These are phyloP conservation scores for Cadophora malorum DNA, from an alignment of 2,329 filamentous ascomycete species.

Conservation along the genomic window DNA sequence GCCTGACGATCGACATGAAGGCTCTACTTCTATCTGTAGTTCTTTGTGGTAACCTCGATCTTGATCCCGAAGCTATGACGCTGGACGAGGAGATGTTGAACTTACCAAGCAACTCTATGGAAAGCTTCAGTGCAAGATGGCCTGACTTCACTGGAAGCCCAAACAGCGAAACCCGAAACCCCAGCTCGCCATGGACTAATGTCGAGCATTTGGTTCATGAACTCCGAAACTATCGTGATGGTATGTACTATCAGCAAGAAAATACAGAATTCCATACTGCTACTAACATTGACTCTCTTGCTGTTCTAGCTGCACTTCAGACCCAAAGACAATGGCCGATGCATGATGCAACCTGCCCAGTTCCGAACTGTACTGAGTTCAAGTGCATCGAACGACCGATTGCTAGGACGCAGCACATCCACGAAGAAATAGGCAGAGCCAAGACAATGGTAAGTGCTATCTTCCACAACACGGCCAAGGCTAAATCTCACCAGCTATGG, in stretches of 20 bases:
- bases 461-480: not conserved
- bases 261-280: too few relatives aligned
- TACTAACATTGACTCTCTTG: too few relatives aligned
- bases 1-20: constrained; percentile 33
- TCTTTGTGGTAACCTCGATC: constrained; percentile 37
- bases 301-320: not conserved
- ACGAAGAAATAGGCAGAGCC: constrained; percentile 28
- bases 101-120: constrained; percentile 7
- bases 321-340: constrained; percentile 32
- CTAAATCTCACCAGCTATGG: constrained; percentile 33
- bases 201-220: constrained; percentile 32
- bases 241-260: constrained; percentile 13
- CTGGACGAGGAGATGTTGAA: constrained; percentile 24
- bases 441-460: constrained; percentile 25
- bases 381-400: constrained; percentile 28
- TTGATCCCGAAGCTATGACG: constrained; percentile 23
- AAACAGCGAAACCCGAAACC: constrained; percentile 10
- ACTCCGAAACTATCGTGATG: constrained; percentile 27
- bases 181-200: constrained; percentile 31
- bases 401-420: constrained; percentile 14
- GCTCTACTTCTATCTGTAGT: constrained; percentile 34
- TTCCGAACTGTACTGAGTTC: constrained; percentile 22
- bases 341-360: constrained; percentile 25
- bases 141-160: constrained; percentile 15
- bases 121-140: constrained; percentile 14